Conservation (phyloP, 768 basidiomycete genomes). For the Hygrophorus russula region DNA sequence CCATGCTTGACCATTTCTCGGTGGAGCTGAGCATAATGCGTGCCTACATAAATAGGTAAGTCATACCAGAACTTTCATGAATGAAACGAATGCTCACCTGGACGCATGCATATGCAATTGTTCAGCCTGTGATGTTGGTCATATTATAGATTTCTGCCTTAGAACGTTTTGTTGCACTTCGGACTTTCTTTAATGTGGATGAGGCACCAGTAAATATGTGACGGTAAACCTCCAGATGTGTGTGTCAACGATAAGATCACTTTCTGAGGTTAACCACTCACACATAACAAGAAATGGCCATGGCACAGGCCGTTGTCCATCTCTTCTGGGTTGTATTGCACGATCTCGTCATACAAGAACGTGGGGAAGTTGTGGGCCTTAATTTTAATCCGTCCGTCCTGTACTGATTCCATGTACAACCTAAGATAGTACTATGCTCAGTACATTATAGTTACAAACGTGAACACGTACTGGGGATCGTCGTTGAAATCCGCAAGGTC, state of each 20-base stretch:
- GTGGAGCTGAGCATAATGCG: background rate
- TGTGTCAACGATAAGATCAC: background rate
- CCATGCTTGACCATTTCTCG: background rate
- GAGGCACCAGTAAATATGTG: slow-evolving; percentile 6
- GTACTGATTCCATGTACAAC: slow-evolving; percentile 1
- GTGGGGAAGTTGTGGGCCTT: slow-evolving; percentile 1
- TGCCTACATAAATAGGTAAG: background rate
- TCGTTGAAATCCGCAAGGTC: background rate
- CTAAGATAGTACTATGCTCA: background rate
- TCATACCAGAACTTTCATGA: background rate
- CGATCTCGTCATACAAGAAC: slow-evolving; percentile 6
- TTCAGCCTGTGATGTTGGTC: background rate
- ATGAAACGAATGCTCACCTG: background rate
- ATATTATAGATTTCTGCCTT: background rate
- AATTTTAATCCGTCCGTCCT: slow-evolving; percentile 2
- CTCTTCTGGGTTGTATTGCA: slow-evolving; percentile 3
- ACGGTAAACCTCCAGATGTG: background rate
- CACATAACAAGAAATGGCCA: slow-evolving; percentile 3
- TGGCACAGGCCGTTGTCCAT: no score
- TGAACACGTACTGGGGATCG: background rate
- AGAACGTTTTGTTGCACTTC: slow-evolving; percentile 1
- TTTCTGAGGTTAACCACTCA: background rate
- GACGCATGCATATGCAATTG: background rate
- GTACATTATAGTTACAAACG: background rate
- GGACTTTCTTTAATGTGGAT: no score